phyloP scores from a whole-genome alignment of 1,139 yeast genomes.

The Geotrichum fermentans region DNA sequence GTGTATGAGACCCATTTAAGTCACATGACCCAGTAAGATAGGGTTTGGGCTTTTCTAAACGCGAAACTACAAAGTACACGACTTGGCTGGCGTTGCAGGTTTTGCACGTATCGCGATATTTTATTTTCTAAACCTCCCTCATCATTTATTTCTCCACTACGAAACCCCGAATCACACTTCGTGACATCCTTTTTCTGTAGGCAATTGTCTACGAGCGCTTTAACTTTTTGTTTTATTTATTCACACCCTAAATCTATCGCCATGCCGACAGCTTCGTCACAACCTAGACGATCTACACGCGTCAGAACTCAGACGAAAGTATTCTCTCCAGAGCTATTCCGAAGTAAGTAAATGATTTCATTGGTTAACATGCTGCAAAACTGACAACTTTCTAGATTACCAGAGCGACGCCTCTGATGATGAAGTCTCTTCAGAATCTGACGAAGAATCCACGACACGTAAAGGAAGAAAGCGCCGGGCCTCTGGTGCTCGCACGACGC shows the following conservation, averaged over 20 bases:
- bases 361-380: background rate
- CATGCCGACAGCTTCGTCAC: slow-evolving; percentile 1
- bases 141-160: background rate
- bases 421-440: slow-evolving; percentile 9
- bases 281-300: slow-evolving; percentile 13
- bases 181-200: background rate
- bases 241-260: background rate
- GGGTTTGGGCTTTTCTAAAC: background rate
- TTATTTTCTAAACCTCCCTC: background rate
- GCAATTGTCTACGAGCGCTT: background rate
- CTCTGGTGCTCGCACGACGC: background rate
- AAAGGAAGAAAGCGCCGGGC: slow-evolving; percentile 10
- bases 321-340: slow-evolving; percentile 9
- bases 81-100: background rate
- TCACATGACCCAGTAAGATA: too few relatives aligned
- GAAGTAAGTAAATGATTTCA: slow-evolving; percentile 1
- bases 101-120: background rate
- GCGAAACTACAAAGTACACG: background rate
- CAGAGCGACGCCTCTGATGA: slow-evolving; percentile 5
- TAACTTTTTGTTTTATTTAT: background rate
- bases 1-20: too few relatives aligned
- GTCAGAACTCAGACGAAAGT: slow-evolving; percentile 5
- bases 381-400: background rate
- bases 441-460: background rate
- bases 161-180: too few relatives aligned